A percentile compares a stretch with the other conserved stretches of the same genome.
These are phyloP conservation scores for Hypoxylon sp. DNA, from an alignment of 2,329 filamentous ascomycete species.

Conservation along the genomic window DNA sequence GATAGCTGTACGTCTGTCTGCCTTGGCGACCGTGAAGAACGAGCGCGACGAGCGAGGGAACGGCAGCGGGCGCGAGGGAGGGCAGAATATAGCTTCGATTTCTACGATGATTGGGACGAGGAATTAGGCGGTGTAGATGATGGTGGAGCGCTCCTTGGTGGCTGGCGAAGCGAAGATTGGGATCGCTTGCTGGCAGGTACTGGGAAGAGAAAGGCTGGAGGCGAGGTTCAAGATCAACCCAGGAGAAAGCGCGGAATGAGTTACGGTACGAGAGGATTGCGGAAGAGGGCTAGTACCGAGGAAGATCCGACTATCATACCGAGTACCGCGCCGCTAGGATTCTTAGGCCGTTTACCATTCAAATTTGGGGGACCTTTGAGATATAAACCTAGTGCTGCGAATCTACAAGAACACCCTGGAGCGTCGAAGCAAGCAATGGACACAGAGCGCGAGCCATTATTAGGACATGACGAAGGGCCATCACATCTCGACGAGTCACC, in stretches of 20 bases:
- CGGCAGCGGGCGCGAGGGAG: conserved; percentile 71
- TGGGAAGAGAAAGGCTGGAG: conserved; percentile 56
- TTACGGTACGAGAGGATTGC: conserved; percentile 78
- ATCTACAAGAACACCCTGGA: conserved; percentile 88
- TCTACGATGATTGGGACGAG: conserved; percentile 96
- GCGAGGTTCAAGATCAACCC: conserved; percentile 52
- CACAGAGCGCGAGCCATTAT: conserved; percentile 78
- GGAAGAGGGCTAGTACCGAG: conserved; percentile 64
- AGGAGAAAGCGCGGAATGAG: conserved; percentile 84
- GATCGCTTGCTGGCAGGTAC: conserved; percentile 84
- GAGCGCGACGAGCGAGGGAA: conserved; percentile 76
- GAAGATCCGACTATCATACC: conserved; percentile 93
- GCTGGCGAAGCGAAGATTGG: conserved; percentile 87
- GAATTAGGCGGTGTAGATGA: conserved; percentile 61
- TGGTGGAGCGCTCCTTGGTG: conserved; percentile 71
- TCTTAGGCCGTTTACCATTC: conserved; percentile 86
- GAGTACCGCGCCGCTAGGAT: conserved; percentile 86
- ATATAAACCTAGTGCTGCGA: conserved; percentile 92
- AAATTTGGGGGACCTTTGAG: conserved; percentile 84
- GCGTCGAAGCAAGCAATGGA: conserved; percentile 58
- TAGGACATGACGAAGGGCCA: conserved; percentile 57
- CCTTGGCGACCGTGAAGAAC: conserved; percentile 79
- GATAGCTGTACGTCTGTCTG: conserved; percentile 81
- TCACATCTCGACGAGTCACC: conserved; percentile 46
- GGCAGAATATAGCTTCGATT: conserved; percentile 92